Conservation (phyloP, 2,329 filamentous ascomycete genomes). For the Trichoderma afroharzianum region DNA sequence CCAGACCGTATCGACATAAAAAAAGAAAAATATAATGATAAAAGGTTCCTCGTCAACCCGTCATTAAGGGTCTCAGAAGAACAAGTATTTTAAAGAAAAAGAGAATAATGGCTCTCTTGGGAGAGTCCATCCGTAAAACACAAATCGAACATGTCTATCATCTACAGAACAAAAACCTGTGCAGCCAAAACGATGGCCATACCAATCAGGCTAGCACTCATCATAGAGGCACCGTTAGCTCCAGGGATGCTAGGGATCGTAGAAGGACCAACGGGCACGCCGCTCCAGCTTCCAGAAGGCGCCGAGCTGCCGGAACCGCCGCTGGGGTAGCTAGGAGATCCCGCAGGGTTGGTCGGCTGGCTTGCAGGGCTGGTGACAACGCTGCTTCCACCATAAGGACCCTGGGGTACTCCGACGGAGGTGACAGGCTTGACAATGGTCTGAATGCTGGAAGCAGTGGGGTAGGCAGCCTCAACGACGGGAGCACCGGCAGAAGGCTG, state of each 20-base stretch:
- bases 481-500: conserved; percentile 4
- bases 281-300: conserved; percentile 21
- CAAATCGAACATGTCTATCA: neutral
- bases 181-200: conserved; percentile 27
- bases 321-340: conserved; percentile 12
- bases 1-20: conserved; percentile 16
- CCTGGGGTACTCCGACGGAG: conserved; percentile 19
- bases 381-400: conserved; percentile 28
- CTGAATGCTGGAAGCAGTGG: conserved; percentile 15
- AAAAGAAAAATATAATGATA: neutral
- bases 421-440: conserved; percentile 22
- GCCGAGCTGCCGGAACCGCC: conserved; percentile 20
- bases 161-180: conserved; percentile 29
- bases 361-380: conserved; percentile 24
- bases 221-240: conserved; percentile 45
- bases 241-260: conserved; percentile 34
- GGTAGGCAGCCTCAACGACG: conserved; percentile 7
- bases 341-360: neutral
- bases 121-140: neutral
- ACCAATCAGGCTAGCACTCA: conserved; percentile 26
- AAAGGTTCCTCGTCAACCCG: neutral
- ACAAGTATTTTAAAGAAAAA: neutral
- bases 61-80: neutral
- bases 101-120: neutral
- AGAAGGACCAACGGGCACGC: conserved; percentile 14